Evolutionary conservation across 768 basidiomycete species (phyloP).

Genomic region (Lepiota subincarnata): DNA sequence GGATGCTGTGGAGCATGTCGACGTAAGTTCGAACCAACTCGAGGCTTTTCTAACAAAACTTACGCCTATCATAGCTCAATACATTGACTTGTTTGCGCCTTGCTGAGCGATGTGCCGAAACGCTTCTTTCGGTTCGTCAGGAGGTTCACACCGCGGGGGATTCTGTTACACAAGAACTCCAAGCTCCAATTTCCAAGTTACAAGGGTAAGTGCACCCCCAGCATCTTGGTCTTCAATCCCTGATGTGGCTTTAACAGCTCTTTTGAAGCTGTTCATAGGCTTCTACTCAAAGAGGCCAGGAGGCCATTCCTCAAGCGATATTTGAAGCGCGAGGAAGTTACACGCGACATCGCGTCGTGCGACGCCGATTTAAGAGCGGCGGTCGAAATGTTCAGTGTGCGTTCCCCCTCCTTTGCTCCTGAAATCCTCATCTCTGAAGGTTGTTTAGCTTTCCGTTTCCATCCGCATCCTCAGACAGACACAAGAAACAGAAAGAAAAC

Average conservation of each 20-base stretch:
- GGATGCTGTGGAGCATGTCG: slow-evolving; percentile 49
- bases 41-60: neutral
- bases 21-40: slow-evolving; percentile 36
- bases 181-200: slow-evolving; percentile 42
- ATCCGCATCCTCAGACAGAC: slow-evolving; percentile 42
- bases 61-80: slow-evolving; percentile 39
- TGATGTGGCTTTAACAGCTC: neutral
- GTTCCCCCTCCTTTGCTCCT: slow-evolving; percentile 10
- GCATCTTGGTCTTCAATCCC: no score
- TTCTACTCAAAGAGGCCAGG: slow-evolving; percentile 41
- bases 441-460: slow-evolving; percentile 24
- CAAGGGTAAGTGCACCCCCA: slow-evolving; percentile 29
- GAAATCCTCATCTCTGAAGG: slow-evolving; percentile 2
- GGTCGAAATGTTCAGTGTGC: slow-evolving; percentile 46
- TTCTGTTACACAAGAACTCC: slow-evolving; percentile 37
- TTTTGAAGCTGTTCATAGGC: slow-evolving; percentile 8
- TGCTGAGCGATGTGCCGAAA: slow-evolving; percentile 57
- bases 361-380: slow-evolving; percentile 26
- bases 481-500: slow-evolving; percentile 31
- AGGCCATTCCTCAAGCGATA: slow-evolving; percentile 77
- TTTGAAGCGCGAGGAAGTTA: slow-evolving; percentile 65
- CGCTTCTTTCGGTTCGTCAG: slow-evolving; percentile 49
- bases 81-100: slow-evolving; percentile 53
- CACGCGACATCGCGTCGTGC: slow-evolving; percentile 27
- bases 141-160: slow-evolving; percentile 47